A percentile compares a stretch with the other conserved stretches of the same genome.
Evolutionary conservation across 768 basidiomycete genomes (phyloP).

Genomic region (Rhodotorula sphaerocarpa): DNA sequence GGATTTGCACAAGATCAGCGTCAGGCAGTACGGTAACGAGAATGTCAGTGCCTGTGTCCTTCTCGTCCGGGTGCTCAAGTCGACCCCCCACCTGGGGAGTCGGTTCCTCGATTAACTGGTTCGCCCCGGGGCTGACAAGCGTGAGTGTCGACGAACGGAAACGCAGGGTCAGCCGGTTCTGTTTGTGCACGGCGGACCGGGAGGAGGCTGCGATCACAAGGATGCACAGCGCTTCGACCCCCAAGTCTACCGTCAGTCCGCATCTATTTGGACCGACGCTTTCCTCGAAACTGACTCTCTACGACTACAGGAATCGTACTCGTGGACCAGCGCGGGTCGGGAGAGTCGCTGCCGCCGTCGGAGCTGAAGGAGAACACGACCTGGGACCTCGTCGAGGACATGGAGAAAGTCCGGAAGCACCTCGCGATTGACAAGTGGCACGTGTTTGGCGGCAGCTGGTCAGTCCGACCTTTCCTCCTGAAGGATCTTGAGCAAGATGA

Average conservation of each 20-base stretch:
- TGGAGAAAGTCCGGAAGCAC: conserved; percentile 64
- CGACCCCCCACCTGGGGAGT: too few relatives aligned
- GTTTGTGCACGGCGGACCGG: conserved; percentile 37
- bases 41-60: neutral
- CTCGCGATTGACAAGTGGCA: conserved; percentile 79
- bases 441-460: conserved; percentile 82
- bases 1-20: conserved; percentile 23
- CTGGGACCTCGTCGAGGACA: conserved; percentile 84
- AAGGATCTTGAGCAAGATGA: too few relatives aligned
- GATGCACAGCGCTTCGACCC: conserved; percentile 36
- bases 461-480: neutral
- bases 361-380: conserved; percentile 80
- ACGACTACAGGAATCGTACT: conserved; percentile 53
- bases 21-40: conserved; percentile 36
- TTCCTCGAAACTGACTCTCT: neutral
- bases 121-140: neutral
- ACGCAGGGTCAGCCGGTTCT: conserved; percentile 36
- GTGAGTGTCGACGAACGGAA: too few relatives aligned
- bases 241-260: neutral
- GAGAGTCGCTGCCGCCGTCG: conserved; percentile 76
- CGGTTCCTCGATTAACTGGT: too few relatives aligned
- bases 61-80: too few relatives aligned
- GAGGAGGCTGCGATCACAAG: conserved; percentile 24
- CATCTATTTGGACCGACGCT: neutral
- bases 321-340: conserved; percentile 82